These are phyloP conservation scores for Aspergillus bertholletiae DNA, from an alignment of 495 filamentous ascomycete genomes.

Conservation along the genomic window DNA sequence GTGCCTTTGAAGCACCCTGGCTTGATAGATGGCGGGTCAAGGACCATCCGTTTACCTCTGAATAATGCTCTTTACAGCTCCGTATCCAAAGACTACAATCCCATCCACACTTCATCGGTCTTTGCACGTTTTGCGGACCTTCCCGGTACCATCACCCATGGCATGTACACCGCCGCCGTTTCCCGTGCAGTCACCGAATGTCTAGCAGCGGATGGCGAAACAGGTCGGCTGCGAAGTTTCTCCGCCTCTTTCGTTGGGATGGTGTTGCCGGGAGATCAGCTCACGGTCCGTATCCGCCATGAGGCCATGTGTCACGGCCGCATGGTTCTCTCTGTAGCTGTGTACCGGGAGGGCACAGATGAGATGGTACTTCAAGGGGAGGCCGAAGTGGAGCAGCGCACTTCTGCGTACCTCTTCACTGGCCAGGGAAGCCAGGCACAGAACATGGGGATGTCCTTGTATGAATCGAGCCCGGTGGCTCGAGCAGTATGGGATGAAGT, in stretches of 20 bases:
- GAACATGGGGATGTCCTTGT: slow-evolving; percentile 43
- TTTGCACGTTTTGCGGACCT: slow-evolving; percentile 28
- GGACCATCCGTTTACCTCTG: too few species aligned
- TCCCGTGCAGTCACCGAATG: slow-evolving; percentile 16
- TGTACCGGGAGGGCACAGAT: slow-evolving; percentile 15
- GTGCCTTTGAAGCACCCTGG: slow-evolving; percentile 12
- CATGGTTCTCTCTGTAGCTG: slow-evolving; percentile 26
- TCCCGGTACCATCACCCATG: slow-evolving; percentile 33
- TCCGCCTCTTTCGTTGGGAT: slow-evolving; percentile 28
- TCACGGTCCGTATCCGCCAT: slow-evolving; percentile 29
- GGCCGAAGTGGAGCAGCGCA: slow-evolving; percentile 32
- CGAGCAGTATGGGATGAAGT: slow-evolving; percentile 36
- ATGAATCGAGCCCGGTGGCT: slow-evolving; percentile 27
- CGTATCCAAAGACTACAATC: slow-evolving; percentile 34
- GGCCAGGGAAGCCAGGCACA: slow-evolving; percentile 41
- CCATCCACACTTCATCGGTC: slow-evolving; percentile 29
- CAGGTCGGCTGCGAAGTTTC: slow-evolving; percentile 21
- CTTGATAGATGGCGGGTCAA: slow-evolving; percentile 11
- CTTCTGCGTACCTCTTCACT: slow-evolving; percentile 41
- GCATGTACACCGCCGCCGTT: slow-evolving; percentile 30
- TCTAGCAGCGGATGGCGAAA: slow-evolving; percentile 11
- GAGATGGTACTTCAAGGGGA: slow-evolving; percentile 31
- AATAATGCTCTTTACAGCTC: too few species aligned
- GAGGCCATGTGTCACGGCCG: slow-evolving; percentile 33
- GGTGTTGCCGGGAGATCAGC: slow-evolving; percentile 32